These are phyloP conservation scores for Rhodotorula taiwanensis DNA, from an alignment of 768 basidiomycete species.

Conservation along the genomic window DNA sequence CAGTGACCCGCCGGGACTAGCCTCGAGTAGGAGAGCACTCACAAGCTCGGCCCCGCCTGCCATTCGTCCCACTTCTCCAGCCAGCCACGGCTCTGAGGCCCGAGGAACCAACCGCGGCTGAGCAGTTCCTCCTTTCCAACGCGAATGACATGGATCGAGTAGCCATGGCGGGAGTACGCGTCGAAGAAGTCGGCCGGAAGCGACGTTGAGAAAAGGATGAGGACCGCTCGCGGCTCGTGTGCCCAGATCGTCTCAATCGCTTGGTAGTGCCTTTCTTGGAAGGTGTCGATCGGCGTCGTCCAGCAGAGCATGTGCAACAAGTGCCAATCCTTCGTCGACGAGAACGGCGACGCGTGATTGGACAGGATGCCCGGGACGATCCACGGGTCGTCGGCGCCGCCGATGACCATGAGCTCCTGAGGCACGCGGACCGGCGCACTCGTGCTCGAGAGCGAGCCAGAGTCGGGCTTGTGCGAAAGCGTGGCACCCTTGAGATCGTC, in stretches of 20 bases:
- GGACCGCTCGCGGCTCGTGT: constrained; percentile 29
- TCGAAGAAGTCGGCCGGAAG: constrained; percentile 28
- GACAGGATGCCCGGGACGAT: constrained; percentile 33
- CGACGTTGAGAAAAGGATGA: constrained; percentile 29
- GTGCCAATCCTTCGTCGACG: constrained; percentile 27
- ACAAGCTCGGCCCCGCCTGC: constrained; percentile 29
- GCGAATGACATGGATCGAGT: constrained; percentile 25
- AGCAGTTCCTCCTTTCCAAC: constrained; percentile 25
- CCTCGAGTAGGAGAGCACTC: too few species aligned
- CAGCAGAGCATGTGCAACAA: constrained; percentile 31
- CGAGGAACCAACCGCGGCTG: constrained; percentile 26
- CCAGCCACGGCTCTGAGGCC: constrained; percentile 27
- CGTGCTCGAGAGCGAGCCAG: neutral
- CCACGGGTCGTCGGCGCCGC: constrained; percentile 33
- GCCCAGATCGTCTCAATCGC: constrained; percentile 34
- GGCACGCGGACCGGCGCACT: constrained; percentile 8
- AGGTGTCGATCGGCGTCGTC: constrained; percentile 19
- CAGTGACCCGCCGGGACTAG: too few species aligned
- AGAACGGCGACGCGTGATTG: constrained; percentile 11
- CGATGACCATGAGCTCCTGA: constrained; percentile 9
- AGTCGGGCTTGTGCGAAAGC: neutral
- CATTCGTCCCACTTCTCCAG: constrained; percentile 30
- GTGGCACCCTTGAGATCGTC: constrained; percentile 35
- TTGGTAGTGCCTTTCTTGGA: constrained; percentile 26
- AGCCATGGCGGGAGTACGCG: constrained; percentile 19